Evolutionary conservation across 441 rosid species (phyloP), one percentile per base, ranked within the genome.

Genomic region (Erysimum cheiri): DNA sequence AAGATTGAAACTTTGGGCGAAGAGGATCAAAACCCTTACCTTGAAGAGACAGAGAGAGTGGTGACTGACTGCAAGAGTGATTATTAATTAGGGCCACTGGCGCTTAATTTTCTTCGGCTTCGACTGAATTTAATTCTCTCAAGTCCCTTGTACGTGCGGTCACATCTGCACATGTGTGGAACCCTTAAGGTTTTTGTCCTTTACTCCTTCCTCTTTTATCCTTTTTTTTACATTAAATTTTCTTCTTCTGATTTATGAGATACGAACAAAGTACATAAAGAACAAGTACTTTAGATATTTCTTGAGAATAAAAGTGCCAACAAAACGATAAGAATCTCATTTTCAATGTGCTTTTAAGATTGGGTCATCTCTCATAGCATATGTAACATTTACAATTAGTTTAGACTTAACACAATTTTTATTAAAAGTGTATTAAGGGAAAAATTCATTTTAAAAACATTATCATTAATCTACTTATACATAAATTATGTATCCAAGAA

Each of bases 51-150:
- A 13, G 61, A 49, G 72, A 73, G 60, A 61, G 28, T 54, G 44
- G 72, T n/a, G n/a, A n/a, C n/a, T 43, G 77, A 59, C 74, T 55
- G 69, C 69, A 53, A 68, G 64, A 61, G 70, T 69, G 65, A 75
- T 68, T 19, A 19, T n/a, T n/a, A 19, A 0, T 22, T 74, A 74
- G 79, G 79, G 79, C 58, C 73, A 43, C 69, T 67, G 69, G 78
- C 64, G 69, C 78, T 65, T 61, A 44, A 36, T 64, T 29, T 64
- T 36, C 60, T 64, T 29, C 43, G 50, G 50, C 44, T 52, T 71
- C 54, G 24, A 70, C 19, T 40, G 44, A 32, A 26, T 39, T 59
- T 59, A 31, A 8, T 50, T 17, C 50, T 50, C 8, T 53, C 33
- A 7, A 32, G 29, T 57, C 11, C 19, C 19, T 40, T 8, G 48